A percentile compares a stretch with the other conserved stretches of the same genome.
Conservation (phyloP, 305 asterid genomes). For the Solanum hybrid region DNA sequence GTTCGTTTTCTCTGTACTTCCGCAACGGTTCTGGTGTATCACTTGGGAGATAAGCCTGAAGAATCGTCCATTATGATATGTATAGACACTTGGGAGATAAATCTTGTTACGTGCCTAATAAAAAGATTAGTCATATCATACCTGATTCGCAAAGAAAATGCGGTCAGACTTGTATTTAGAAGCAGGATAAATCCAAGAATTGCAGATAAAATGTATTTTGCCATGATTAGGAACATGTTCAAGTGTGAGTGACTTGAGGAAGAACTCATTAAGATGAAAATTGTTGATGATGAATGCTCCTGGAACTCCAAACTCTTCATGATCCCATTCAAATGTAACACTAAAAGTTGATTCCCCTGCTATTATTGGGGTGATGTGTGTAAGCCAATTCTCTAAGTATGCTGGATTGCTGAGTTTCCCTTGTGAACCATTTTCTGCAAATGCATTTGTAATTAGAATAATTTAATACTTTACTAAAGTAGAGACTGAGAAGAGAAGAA, state of each 20-base stretch:
- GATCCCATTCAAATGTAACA: conserved; percentile 52
- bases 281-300: conserved; percentile 53
- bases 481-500: neutral
- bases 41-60: conserved; percentile 53
- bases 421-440: conserved; percentile 17
- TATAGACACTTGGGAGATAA: neutral
- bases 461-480: neutral
- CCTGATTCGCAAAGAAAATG: conserved; percentile 57
- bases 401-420: conserved; percentile 53
- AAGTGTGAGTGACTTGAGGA: conserved; percentile 58
- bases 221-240: conserved; percentile 54
- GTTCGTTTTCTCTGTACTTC: conserved; percentile 48
- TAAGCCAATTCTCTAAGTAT: conserved; percentile 32
- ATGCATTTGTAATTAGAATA: neutral
- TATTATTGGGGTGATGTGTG: conserved; percentile 12
- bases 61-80: neutral
- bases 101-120: neutral
- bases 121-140: conserved; percentile 12
- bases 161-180: conserved; percentile 36
- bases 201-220: conserved; percentile 51
- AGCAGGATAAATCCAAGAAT: conserved; percentile 73
- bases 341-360: conserved; percentile 24
- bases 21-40: conserved; percentile 52
- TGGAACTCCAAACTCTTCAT: conserved; percentile 43
- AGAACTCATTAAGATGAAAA: conserved; percentile 54